phyloP scores from a whole-genome alignment of 345 rosid species.

The Heritiera littoralis region DNA sequence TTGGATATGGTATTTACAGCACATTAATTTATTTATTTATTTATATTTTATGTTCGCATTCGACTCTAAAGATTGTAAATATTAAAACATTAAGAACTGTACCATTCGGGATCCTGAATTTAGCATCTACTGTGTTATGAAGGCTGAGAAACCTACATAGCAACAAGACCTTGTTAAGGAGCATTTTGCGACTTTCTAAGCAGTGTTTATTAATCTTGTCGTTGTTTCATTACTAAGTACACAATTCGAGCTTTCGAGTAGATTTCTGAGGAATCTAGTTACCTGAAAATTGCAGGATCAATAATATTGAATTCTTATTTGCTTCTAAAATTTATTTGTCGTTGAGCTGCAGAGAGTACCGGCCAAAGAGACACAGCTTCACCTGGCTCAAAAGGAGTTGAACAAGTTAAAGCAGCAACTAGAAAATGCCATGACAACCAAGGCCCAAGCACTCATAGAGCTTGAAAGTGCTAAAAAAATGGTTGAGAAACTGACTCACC shows the following conservation, averaged over 20 bases:
- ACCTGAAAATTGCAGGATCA: neutral
- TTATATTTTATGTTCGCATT: neutral
- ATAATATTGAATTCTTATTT: neutral
- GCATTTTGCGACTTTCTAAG: neutral
- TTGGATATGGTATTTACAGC: conserved; percentile 1
- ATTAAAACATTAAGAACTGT: neutral
- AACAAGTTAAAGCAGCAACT: conserved; percentile 72
- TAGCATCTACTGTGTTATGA: neutral
- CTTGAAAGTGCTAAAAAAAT: conserved; percentile 72
- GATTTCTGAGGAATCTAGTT: neutral
- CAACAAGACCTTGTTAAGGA: neutral
- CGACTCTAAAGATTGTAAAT: neutral
- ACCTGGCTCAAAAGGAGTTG: conserved; percentile 77
- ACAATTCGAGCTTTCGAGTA: neutral
- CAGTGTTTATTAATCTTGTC: neutral
- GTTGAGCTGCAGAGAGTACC: conserved; percentile 53
- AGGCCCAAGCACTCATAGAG: conserved; percentile 71
- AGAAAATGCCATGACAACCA: conserved; percentile 69
- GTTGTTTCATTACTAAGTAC: neutral
- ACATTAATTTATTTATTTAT: neutral
- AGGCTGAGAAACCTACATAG: neutral
- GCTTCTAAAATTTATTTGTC: conserved; percentile 1
- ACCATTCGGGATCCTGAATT: neutral
- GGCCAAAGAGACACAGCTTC: conserved; percentile 87
- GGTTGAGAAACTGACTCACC: conserved; percentile 61